Evolutionary conservation across 148 eudicot species (phyloP).

Genomic region (Euryodendron excelsum): DNA sequence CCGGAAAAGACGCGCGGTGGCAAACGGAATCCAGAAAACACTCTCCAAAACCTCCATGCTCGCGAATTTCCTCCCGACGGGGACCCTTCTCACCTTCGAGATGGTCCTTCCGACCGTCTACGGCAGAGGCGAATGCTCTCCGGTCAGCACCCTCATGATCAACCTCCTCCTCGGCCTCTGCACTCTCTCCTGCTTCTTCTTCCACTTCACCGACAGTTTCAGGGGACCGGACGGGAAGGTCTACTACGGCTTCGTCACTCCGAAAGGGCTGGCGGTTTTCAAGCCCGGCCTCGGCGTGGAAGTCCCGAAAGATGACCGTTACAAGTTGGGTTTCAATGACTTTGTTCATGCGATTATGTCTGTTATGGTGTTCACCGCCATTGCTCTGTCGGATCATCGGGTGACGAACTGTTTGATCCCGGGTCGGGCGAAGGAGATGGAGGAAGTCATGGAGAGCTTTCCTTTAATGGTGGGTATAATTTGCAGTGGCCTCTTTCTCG

Average conservation of each 20-base stretch:
- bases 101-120: slow-evolving; percentile 81
- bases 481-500: slow-evolving; percentile 78
- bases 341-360: slow-evolving; percentile 87
- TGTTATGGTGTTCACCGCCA: slow-evolving; percentile 69
- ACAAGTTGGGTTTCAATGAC: slow-evolving; percentile 50
- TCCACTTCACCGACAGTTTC: slow-evolving; percentile 85
- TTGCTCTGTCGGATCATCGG: slow-evolving; percentile 77
- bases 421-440: slow-evolving; percentile 69
- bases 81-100: slow-evolving; percentile 83
- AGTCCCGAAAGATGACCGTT: slow-evolving; percentile 68
- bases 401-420: slow-evolving; percentile 71
- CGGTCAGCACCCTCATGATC: slow-evolving; percentile 59
- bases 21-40: slow-evolving; percentile 74
- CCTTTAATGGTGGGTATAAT: slow-evolving; percentile 86
- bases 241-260: slow-evolving; percentile 73
- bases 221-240: slow-evolving; percentile 65
- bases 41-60: slow-evolving; percentile 81
- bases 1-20: slow-evolving; percentile 39
- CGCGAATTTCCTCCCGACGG: slow-evolving; percentile 87
- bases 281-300: slow-evolving; percentile 53
- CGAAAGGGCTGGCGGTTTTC: slow-evolving; percentile 59
- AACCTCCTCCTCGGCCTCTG: slow-evolving; percentile 50
- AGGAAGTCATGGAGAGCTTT: slow-evolving; percentile 83
- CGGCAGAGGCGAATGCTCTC: slow-evolving; percentile 49
- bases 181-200: slow-evolving; percentile 75